A percentile compares a stretch with the other conserved stretches of the same genome.
Evolutionary conservation across 768 basidiomycete genomes (phyloP).

Genomic region (Amanita jacksonii): DNA sequence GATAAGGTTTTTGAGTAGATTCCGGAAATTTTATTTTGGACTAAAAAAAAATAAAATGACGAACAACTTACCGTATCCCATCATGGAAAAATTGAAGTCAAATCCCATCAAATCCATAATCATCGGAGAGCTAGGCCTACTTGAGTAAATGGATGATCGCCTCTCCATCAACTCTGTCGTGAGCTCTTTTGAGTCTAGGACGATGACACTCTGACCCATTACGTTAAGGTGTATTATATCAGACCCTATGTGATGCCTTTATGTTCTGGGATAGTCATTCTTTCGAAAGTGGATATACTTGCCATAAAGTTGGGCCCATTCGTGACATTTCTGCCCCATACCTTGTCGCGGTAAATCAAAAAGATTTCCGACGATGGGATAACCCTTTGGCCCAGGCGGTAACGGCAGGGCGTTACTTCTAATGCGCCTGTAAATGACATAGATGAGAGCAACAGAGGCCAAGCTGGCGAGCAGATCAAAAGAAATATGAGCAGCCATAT

Average conservation of each 20-base stretch:
- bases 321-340: no score
- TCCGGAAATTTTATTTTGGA: no score
- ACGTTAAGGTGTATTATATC: neutral
- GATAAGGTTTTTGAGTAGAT: no score
- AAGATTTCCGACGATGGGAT: no score
- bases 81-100: slow-evolving; percentile 15
- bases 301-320: no score
- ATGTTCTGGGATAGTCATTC: no score
- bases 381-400: neutral
- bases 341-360: neutral
- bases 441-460: no score
- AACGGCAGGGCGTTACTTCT: neutral
- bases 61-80: slow-evolving; percentile 23
- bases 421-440: no score
- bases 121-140: neutral
- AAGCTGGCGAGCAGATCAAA: no score
- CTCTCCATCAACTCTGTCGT: slow-evolving; percentile 16
- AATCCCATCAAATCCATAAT: slow-evolving; percentile 3
- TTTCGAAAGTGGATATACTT: no score
- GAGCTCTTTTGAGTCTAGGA: slow-evolving; percentile 12
- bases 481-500: no score
- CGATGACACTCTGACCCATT: neutral
- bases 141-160: slow-evolving; percentile 14
- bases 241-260: neutral
- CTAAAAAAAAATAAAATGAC: neutral